Conservation (phyloP, 2,329 filamentous ascomycete species). For the Aspergillus sp. region DNA sequence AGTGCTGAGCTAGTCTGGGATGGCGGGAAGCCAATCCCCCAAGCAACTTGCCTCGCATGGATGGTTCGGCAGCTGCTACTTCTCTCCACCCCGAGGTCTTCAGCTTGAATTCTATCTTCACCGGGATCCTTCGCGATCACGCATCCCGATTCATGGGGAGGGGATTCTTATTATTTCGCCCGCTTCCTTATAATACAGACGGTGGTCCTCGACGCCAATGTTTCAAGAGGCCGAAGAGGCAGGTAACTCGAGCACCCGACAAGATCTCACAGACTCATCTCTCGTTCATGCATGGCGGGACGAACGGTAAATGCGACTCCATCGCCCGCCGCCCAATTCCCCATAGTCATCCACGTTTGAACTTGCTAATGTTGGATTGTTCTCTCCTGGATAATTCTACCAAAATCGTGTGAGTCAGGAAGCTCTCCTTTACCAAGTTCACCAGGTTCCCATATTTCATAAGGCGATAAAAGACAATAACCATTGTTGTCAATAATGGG, state of each 20-base stretch:
- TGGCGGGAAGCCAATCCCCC: slow-evolving; percentile 6
- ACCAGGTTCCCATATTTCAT: background rate
- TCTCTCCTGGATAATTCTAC: background rate
- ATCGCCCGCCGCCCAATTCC: background rate
- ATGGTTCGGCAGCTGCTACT: background rate
- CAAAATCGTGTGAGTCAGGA: background rate
- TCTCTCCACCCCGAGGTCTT: background rate
- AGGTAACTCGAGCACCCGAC: background rate
- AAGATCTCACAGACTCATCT: background rate
- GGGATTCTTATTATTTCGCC: background rate
- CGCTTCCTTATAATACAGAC: background rate
- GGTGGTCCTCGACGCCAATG: background rate
- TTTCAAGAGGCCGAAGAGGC: too few species aligned
- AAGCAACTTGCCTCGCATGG: slow-evolving; percentile 1
- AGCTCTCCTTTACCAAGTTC: background rate
- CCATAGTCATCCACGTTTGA: background rate
- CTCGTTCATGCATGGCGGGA: background rate
- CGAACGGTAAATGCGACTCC: background rate
- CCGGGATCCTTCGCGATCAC: background rate
- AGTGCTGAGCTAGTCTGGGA: background rate
- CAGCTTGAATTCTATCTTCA: background rate
- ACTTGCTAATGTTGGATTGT: background rate
- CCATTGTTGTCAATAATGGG: background rate
- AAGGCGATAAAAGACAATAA: background rate
- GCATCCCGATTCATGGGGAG: background rate